Evolutionary conservation across 345 rosid species (phyloP).

Genomic region (Hevea brasiliensis): DNA sequence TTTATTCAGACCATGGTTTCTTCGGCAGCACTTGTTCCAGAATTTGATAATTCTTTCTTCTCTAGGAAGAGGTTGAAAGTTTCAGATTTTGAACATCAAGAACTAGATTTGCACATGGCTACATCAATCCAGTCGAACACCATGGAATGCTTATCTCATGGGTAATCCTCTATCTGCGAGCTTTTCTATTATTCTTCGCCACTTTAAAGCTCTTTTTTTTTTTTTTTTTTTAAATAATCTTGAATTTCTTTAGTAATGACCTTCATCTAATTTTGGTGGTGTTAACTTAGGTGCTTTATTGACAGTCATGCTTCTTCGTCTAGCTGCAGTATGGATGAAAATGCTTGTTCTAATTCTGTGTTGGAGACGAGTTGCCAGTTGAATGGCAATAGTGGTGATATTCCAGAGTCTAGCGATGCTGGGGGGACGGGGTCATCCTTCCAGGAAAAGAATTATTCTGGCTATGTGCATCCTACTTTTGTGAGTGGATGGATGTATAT

Average conservation of each 20-base stretch:
- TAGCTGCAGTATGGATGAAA: conserved; percentile 41
- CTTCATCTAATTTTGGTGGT: conserved; percentile 14
- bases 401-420: conserved; percentile 42
- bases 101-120: conserved; percentile 20
- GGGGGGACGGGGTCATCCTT: conserved; percentile 41
- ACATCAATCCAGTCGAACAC: conserved; percentile 24
- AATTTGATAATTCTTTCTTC: conserved; percentile 12
- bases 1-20: conserved; percentile 52
- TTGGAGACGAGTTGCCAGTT: conserved; percentile 58
- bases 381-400: conserved; percentile 55
- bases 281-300: conserved; percentile 36
- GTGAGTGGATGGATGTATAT: conserved; percentile 87
- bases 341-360: conserved; percentile 32
- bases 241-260: not conserved
- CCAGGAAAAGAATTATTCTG: conserved; percentile 41
- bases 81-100: conserved; percentile 27
- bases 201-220: too few species aligned
- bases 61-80: conserved; percentile 44
- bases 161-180: conserved; percentile 31
- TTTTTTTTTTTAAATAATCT: too few species aligned
- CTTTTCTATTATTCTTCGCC: not conserved
- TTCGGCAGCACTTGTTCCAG: conserved; percentile 26
- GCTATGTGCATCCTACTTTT: conserved; percentile 37
- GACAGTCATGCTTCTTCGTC: conserved; percentile 30
- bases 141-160: conserved; percentile 33